phyloP scores from a whole-genome alignment of 2,329 filamentous ascomycete species.

The Immersiporthe knoxdaviesiana region DNA sequence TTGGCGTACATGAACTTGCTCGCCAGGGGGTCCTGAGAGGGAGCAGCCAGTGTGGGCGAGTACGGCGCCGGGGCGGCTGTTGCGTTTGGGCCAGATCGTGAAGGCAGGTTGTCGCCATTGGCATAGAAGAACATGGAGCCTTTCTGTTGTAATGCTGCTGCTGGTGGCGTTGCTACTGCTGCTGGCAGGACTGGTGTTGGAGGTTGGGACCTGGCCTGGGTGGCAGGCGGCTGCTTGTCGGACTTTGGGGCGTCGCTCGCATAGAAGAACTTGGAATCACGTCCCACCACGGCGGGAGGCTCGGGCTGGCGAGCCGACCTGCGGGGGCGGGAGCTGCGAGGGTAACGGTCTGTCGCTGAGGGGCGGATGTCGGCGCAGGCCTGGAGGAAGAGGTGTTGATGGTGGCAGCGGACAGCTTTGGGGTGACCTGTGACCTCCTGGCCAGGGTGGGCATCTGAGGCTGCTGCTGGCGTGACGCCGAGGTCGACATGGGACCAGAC shows the following conservation, averaged over 20 bases:
- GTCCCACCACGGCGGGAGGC: conserved; percentile 36
- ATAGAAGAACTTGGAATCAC: conserved; percentile 83
- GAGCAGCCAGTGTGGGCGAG: conserved; percentile 40
- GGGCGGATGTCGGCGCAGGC: conserved; percentile 11
- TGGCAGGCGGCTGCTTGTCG: conserved; percentile 35
- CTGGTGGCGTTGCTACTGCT: conserved; percentile 16
- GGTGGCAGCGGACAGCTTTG: conserved; percentile 56
- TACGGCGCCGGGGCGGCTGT: conserved; percentile 34
- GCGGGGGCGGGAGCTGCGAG: conserved; percentile 48
- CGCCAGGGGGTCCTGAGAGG: conserved; percentile 45
- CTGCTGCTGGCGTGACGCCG: conserved; percentile 48
- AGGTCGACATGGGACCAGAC: conserved; percentile 48
- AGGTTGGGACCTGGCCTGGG: conserved; percentile 46
- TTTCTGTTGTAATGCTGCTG: conserved; percentile 35
- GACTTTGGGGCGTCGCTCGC: conserved; percentile 72
- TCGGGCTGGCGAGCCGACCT: conserved; percentile 38
- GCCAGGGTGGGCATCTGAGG: conserved; percentile 71
- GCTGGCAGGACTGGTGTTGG: conserved; percentile 24
- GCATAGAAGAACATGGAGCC: conserved; percentile 60
- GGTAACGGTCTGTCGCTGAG: conserved; percentile 38
- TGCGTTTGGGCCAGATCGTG: conserved; percentile 29
- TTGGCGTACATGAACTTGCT: conserved; percentile 79
- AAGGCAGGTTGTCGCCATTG: conserved; percentile 50
- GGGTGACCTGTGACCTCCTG: conserved; percentile 57
- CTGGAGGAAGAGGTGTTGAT: conserved; percentile 35